Base-by-base conservation (phyloP, 2,329 filamentous ascomycete genomes). In the Nigrograna mackinnonii region DNA sequence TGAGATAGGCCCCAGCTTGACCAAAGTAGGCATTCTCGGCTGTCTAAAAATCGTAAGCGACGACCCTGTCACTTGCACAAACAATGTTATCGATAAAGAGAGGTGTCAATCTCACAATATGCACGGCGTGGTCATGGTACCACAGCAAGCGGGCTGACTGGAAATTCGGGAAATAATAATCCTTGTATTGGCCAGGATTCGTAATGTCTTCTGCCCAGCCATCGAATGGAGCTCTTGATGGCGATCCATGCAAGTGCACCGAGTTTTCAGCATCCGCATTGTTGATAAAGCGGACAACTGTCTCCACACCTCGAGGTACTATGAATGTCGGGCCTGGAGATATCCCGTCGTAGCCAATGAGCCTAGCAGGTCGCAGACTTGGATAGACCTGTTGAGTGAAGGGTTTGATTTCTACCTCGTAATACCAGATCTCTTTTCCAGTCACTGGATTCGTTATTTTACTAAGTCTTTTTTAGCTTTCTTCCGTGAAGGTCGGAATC, bases 141-240 rank as follows among this genome's bases (percentile, higher is more conserved):
- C 80, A 84, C 20, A 82, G 67, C 0, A 77, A 71, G 22, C 80
- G 71, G 1, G 72, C 77, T 26, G 68, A 70, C 54, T 82, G 75
- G 11, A 58, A 64, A 55, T 83, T 84, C 6, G 80, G 79, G 50
- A 80, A 84, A 58, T 82, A 84, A 58, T 84, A 83, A 47, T 83
- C 81, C 34, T 84, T 83, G 62, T 76, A 81, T 52, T 83, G 64
- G 1, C 78, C 77, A 0, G 74, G 72, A 1, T 62, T 35, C 1
- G 76, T 76, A 13, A 70, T 64, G 46, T 83, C 80, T 34, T 74
- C 71, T 2, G 79, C 79, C 77, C 78, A 82, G 0, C 78, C 78
- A 49, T 79, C 77, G 37, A 73, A 77, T 5, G 73, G 71, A 6
- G 73, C 67, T 20, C 71, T 64, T 37, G 57, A 48, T 48, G 35